A percentile compares a stretch with the other conserved stretches of the same genome.
phyloP scores from a whole-genome alignment of 148 eudicot genomes.

The Suaeda aralocaspica region DNA sequence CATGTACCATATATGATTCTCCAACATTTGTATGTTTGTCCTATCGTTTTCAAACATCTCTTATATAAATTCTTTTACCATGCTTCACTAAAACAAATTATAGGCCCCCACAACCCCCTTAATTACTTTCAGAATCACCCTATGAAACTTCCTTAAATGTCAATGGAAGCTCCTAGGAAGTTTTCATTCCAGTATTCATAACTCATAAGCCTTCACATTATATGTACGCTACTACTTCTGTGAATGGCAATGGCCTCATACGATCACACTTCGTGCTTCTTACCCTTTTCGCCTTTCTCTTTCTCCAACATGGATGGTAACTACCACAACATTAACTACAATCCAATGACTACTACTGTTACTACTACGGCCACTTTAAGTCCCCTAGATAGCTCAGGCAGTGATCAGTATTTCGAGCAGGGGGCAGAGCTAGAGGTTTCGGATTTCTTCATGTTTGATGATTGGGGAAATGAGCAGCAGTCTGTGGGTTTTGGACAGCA shows the following conservation, averaged over 20 bases:
- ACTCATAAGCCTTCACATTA: conserved; percentile 6
- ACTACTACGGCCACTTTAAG: conserved; percentile 18
- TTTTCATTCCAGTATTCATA: conserved; percentile 9
- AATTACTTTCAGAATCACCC: conserved; percentile 22
- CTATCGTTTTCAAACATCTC: conserved; percentile 12
- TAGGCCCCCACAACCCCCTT: not conserved
- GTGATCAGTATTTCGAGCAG: conserved; percentile 29
- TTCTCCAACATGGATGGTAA: not conserved
- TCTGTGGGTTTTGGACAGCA: conserved; percentile 25
- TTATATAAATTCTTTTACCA: conserved; percentile 6
- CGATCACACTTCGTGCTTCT: conserved; percentile 11
- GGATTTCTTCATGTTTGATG: conserved; percentile 33
- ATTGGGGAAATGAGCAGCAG: conserved; percentile 19
- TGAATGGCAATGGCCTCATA: conserved; percentile 14
- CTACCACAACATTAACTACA: conserved; percentile 7
- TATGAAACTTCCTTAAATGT: conserved; percentile 36
- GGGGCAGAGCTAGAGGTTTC: conserved; percentile 35
- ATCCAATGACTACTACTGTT: conserved; percentile 9
- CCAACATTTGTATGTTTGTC: conserved; percentile 16
- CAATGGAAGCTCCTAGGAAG: conserved; percentile 42
- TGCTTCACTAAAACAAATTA: not conserved
- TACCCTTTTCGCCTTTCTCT: not conserved
- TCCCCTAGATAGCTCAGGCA: conserved; percentile 34
- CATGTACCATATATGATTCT: conserved; percentile 17
- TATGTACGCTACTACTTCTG: conserved; percentile 17